Percentiles rank a stretch among this genome's conserved stretches.
These are phyloP conservation scores for Metschnikowia borealis DNA, from an alignment of 805 yeast genomes.

Conservation along the genomic window DNA sequence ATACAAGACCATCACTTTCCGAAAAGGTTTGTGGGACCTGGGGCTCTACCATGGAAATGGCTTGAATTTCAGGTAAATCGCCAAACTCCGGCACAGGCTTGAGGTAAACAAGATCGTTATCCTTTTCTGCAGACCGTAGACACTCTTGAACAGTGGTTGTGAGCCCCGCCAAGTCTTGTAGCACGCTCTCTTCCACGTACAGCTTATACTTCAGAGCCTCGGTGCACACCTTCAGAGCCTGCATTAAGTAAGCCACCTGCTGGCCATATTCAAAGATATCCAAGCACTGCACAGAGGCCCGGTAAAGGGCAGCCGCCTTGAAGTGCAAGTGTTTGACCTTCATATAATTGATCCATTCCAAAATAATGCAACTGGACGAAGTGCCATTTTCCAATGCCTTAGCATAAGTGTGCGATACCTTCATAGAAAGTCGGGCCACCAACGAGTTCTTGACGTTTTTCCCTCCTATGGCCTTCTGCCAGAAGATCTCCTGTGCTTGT, in stretches of 20 bases:
- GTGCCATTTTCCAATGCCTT: slow-evolving; percentile 37
- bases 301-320: slow-evolving; percentile 62
- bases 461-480: slow-evolving; percentile 62
- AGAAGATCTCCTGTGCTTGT: slow-evolving; percentile 83
- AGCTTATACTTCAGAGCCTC: slow-evolving; percentile 38
- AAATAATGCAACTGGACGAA: slow-evolving; percentile 43
- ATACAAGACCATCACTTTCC: slow-evolving; percentile 23
- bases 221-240: slow-evolving; percentile 37
- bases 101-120: slow-evolving; percentile 76
- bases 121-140: slow-evolving; percentile 59
- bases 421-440: slow-evolving; percentile 61
- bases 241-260: slow-evolving; percentile 56
- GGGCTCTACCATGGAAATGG: slow-evolving; percentile 56
- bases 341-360: slow-evolving; percentile 65
- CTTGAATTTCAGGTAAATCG: slow-evolving; percentile 40
- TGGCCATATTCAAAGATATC: slow-evolving; percentile 59
- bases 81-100: slow-evolving; percentile 52
- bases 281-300: slow-evolving; percentile 51
- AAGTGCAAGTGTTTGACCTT: slow-evolving; percentile 62
- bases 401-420: slow-evolving; percentile 55
- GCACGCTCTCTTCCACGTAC: slow-evolving; percentile 40
- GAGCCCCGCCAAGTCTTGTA: slow-evolving; percentile 53
- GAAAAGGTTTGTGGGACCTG: slow-evolving; percentile 23
- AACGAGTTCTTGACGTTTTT: slow-evolving; percentile 52
- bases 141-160: slow-evolving; percentile 40